Evolutionary conservation across 139 green algal species (phyloP).

Genomic region (Coccomyxa sp.): DNA sequence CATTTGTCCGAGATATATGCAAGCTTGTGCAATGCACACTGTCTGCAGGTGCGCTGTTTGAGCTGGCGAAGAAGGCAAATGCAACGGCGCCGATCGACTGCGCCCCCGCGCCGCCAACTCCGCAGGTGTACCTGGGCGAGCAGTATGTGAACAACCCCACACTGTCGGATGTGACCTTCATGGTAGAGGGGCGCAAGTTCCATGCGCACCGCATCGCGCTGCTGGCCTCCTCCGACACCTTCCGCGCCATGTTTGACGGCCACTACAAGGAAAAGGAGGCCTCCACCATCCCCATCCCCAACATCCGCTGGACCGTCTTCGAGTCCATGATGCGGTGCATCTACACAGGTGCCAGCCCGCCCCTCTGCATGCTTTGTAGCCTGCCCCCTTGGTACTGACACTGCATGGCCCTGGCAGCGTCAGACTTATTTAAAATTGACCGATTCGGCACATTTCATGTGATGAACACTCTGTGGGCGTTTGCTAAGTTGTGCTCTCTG

Average conservation of each 20-base stretch:
- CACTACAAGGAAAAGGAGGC: conserved; percentile 84
- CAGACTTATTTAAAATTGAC: no score
- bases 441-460: no score
- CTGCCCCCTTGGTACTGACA: background rate
- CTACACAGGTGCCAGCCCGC: conserved; percentile 72
- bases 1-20: background rate
- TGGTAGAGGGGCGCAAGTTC: conserved; percentile 84
- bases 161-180: conserved; percentile 87
- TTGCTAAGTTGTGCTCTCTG: no score
- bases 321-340: conserved; percentile 89
- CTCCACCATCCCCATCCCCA: conserved; percentile 86
- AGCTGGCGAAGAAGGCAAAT: conserved; percentile 73
- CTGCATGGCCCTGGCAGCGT: background rate
- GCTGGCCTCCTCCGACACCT: conserved; percentile 83
- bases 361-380: background rate
- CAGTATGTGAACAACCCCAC: conserved; percentile 90
- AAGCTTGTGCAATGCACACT: background rate
- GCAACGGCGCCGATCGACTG: conserved; percentile 49
- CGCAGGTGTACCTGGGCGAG: conserved; percentile 61
- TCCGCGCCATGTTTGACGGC: conserved; percentile 92
- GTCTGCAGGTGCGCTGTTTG: conserved; percentile 53
- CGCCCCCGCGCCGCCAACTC: conserved; percentile 47
- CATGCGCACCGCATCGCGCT: conserved; percentile 90
- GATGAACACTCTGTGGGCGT: no score
- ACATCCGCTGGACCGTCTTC: conserved; percentile 84